Evolutionary conservation across 331 rosid species (phyloP).

Genomic region (Erythrophleum ivorense): DNA sequence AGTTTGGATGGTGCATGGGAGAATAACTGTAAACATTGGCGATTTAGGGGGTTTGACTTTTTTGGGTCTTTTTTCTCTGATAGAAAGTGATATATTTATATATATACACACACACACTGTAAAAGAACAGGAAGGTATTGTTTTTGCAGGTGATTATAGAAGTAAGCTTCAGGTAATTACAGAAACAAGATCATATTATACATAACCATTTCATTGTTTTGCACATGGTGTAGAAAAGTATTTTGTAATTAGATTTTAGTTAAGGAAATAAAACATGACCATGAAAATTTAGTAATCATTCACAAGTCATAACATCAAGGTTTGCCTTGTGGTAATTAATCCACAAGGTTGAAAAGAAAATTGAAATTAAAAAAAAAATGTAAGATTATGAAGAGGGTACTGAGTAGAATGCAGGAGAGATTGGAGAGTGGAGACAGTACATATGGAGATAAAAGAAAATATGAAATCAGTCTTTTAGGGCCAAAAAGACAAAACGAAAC

Average conservation of each 20-base stretch:
- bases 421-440: too few relatives aligned
- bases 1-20: conserved; percentile 27
- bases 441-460: too few relatives aligned
- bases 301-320: too few relatives aligned
- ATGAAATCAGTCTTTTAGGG: too few relatives aligned
- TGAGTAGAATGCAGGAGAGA: too few relatives aligned
- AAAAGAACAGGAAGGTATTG: conserved; percentile 29
- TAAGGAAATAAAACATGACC: background rate
- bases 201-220: conserved; percentile 39
- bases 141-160: conserved; percentile 35
- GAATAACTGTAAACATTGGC: conserved; percentile 49
- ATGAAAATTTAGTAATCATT: background rate
- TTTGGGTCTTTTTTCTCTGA: conserved; percentile 17
- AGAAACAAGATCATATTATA: conserved; percentile 40
- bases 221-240: conserved; percentile 14
- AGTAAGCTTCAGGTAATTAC: conserved; percentile 33
- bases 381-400: too few relatives aligned
- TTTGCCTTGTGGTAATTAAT: too few relatives aligned
- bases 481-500: too few relatives aligned
- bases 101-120: background rate
- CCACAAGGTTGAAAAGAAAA: too few relatives aligned
- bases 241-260: background rate
- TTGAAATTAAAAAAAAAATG: too few relatives aligned
- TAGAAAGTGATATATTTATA: conserved; percentile 34
- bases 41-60: conserved; percentile 33